Conservation (phyloP, 345 rosid species). For the Pistacia vera region DNA sequence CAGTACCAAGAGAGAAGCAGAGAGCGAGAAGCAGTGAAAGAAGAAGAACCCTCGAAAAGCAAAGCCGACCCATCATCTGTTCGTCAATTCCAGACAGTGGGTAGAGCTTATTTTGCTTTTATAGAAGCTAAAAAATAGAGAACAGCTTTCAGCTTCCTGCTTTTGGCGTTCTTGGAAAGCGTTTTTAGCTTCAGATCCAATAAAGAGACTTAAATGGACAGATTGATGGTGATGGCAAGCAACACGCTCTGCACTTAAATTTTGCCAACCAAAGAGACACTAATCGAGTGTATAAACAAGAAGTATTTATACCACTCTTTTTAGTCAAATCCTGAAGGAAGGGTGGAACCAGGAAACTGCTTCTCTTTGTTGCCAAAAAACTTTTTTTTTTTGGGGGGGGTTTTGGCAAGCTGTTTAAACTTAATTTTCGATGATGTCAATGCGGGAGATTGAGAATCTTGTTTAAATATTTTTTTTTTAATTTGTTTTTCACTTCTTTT, state of each 20-base stretch:
- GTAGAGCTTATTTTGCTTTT: conserved; percentile 22
- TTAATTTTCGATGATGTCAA: conserved; percentile 3
- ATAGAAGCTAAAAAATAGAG: background rate
- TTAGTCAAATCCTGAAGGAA: background rate
- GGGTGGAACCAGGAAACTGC: background rate
- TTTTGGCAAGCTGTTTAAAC: background rate
- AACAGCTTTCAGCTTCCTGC: background rate
- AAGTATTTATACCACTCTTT: too few relatives aligned
- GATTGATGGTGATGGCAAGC: background rate
- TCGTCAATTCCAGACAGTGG: conserved; percentile 31
- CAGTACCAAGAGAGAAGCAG: conserved; percentile 42
- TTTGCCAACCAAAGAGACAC: background rate
- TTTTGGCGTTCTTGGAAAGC: conserved; percentile 29
- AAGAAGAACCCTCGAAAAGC: conserved; percentile 26
- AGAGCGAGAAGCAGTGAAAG: conserved; percentile 35
- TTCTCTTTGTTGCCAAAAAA: background rate
- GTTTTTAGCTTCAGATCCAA: conserved; percentile 32
- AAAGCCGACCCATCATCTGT: conserved; percentile 40
- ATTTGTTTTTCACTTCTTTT: background rate
- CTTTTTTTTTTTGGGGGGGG: background rate
- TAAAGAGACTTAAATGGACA: conserved; percentile 14
- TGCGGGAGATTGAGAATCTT: conserved; percentile 6
- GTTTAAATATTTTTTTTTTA: background rate
- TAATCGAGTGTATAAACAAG: background rate
- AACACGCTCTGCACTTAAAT: background rate